Evolutionary conservation across 2,329 filamentous ascomycete genomes (phyloP).

Genomic region (Aspergillus clavatus): DNA sequence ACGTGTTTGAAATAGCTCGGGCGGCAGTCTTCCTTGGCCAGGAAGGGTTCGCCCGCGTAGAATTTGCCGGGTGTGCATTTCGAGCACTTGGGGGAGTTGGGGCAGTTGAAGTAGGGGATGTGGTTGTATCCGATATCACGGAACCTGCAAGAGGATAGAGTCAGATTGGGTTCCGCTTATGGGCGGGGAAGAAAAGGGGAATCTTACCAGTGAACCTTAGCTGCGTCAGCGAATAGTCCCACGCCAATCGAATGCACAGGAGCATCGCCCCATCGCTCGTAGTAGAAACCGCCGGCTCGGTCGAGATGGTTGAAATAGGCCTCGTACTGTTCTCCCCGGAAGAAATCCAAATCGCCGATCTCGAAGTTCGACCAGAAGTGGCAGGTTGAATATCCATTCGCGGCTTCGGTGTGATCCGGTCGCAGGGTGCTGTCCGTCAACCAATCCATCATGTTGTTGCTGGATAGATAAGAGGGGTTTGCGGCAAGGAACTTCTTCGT

Average conservation of each 20-base stretch:
- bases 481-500: conserved; percentile 84
- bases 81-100: conserved; percentile 88
- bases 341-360: conserved; percentile 89
- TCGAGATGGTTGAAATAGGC: conserved; percentile 97
- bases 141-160: conserved; percentile 62
- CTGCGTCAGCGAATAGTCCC: conserved; percentile 84
- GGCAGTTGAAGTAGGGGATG: conserved; percentile 97
- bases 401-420: conserved; percentile 72
- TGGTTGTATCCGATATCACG: conserved; percentile 98
- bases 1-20: conserved; percentile 97
- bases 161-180: too few species aligned
- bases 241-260: conserved; percentile 93
- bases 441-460: conserved; percentile 85
- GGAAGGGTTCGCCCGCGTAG: conserved; percentile 79
- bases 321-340: conserved; percentile 82
- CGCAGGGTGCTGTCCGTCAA: conserved; percentile 71
- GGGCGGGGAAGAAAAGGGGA: not conserved
- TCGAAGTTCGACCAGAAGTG: conserved; percentile 99
- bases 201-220: conserved; percentile 84
- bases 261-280: conserved; percentile 96
- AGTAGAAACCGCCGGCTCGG: conserved; percentile 92
- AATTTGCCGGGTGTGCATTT: conserved; percentile 83
- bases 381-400: conserved; percentile 93
- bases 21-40: conserved; percentile 87
- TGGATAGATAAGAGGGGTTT: conserved; percentile 73